Evolutionary conservation across 2,329 filamentous ascomycete genomes (phyloP).

Genomic region (Sclerotinia nivalis): DNA sequence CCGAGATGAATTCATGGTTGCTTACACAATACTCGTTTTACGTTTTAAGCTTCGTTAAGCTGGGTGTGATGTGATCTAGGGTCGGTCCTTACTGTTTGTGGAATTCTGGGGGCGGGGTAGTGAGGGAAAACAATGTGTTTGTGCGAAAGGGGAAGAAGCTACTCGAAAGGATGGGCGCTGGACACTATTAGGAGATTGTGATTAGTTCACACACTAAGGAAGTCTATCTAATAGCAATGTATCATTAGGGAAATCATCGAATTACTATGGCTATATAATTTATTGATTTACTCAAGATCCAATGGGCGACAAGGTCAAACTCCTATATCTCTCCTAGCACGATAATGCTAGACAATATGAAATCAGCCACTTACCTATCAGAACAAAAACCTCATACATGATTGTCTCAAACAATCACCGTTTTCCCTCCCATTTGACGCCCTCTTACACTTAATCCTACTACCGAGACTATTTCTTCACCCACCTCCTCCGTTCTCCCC

Average conservation of each 20-base stretch:
- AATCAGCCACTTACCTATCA: not conserved
- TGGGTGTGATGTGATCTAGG: not conserved
- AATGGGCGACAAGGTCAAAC: not conserved
- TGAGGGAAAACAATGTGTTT: not conserved
- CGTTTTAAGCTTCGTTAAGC: not conserved
- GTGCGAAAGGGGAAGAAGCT: not conserved
- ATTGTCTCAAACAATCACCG: not conserved
- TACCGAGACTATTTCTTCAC: not conserved
- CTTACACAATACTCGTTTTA: too few species aligned
- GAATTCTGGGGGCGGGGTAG: not conserved
- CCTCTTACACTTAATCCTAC: not conserved
- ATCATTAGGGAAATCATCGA: not conserved
- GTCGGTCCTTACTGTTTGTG: too few species aligned
- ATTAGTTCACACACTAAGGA: not conserved
- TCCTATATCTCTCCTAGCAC: not conserved
- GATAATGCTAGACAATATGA: not conserved
- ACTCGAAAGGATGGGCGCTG: too few species aligned
- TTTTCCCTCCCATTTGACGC: not conserved
- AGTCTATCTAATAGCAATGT: not conserved
- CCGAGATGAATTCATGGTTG: not conserved
- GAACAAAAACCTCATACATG: not conserved
- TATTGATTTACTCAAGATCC: not conserved
- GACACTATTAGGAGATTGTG: not conserved
- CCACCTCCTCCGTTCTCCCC: too few species aligned
- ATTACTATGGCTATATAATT: not conserved